These are phyloP conservation scores for Zanthoxylum bungeanum DNA, from an alignment of 345 rosid species.

Conservation along the genomic window DNA sequence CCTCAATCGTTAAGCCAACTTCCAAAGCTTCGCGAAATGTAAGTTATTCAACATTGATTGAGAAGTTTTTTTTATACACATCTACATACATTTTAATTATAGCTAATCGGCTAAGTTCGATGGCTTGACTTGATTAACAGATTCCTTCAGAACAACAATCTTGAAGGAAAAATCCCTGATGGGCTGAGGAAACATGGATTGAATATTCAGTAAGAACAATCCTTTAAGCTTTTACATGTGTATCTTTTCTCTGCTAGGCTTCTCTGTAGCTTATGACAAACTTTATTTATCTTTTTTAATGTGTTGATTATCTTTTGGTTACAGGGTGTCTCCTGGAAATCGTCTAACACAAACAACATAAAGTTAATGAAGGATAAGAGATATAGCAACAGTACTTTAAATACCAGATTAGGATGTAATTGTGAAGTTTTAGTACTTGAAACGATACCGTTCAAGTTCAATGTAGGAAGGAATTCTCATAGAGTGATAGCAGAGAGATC, in stretches of 20 bases:
- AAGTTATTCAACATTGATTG: constrained; percentile 22
- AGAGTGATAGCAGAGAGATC: neutral
- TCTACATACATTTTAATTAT: neutral
- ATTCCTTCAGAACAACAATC: constrained; percentile 60
- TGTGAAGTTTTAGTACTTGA: neutral
- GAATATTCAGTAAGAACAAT: constrained; percentile 50
- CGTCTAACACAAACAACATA: constrained; percentile 19
- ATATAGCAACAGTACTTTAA: neutral
- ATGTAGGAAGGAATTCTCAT: neutral
- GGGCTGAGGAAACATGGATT: constrained; percentile 39
- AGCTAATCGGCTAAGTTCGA: constrained; percentile 4
- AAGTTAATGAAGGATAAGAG: constrained; percentile 11
- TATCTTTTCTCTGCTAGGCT: constrained; percentile 1
- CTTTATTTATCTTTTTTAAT: neutral
- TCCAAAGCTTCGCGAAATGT: constrained; percentile 49
- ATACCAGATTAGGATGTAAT: constrained; percentile 5
- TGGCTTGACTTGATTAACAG: constrained; percentile 38
- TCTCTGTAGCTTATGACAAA: neutral
- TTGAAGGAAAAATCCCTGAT: constrained; percentile 56
- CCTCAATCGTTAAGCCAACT: constrained; percentile 65
- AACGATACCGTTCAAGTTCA: neutral
- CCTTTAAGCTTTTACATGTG: neutral
- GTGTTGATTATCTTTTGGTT: constrained; percentile 11
- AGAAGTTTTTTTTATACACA: neutral
- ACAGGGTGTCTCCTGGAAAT: constrained; percentile 60